These are phyloP conservation scores for Leucocoprinus birnbaumii DNA, from an alignment of 768 basidiomycete species.

Conservation along the genomic window DNA sequence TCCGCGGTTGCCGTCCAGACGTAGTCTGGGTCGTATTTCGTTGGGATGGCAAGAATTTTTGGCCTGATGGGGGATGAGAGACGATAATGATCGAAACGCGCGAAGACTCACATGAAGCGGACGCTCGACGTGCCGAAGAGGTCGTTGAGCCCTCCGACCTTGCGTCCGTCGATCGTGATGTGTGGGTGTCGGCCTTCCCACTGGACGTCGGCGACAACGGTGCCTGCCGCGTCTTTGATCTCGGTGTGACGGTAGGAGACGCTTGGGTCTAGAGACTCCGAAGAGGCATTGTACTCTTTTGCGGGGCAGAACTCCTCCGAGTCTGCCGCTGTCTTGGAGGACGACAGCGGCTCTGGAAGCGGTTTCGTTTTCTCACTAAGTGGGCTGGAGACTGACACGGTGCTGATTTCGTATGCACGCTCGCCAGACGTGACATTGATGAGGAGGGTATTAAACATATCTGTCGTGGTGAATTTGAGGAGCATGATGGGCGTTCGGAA, in stretches of 20 bases:
- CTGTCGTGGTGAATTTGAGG: constrained; percentile 54
- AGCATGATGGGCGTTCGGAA: constrained; percentile 36
- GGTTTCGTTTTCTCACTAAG: constrained; percentile 27
- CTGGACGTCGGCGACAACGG: constrained; percentile 40
- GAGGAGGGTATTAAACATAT: constrained; percentile 56
- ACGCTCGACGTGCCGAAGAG: constrained; percentile 56
- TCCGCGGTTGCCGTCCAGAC: constrained; percentile 58
- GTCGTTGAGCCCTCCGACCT: constrained; percentile 47
- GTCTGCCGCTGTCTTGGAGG: constrained; percentile 9
- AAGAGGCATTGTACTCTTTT: constrained; percentile 15
- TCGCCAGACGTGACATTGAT: constrained; percentile 50
- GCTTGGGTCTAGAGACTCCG: constrained; percentile 16
- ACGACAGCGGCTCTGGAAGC: constrained; percentile 12
- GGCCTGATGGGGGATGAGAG: constrained; percentile 31
- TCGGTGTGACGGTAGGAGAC: constrained; percentile 35
- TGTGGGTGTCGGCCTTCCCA: constrained; percentile 55
- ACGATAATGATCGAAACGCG: background rate
- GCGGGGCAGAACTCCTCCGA: constrained; percentile 11
- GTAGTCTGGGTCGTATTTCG: constrained; percentile 60
- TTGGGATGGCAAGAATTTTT: constrained; percentile 58
- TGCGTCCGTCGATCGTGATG: constrained; percentile 48
- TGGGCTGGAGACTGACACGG: constrained; percentile 30
- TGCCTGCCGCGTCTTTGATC: constrained; percentile 40
- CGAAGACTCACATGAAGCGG: constrained; percentile 45
- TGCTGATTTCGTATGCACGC: constrained; percentile 47